Evolutionary conservation across 106 monocot species (phyloP).

Genomic region (Acanthochlamys bracteata): DNA sequence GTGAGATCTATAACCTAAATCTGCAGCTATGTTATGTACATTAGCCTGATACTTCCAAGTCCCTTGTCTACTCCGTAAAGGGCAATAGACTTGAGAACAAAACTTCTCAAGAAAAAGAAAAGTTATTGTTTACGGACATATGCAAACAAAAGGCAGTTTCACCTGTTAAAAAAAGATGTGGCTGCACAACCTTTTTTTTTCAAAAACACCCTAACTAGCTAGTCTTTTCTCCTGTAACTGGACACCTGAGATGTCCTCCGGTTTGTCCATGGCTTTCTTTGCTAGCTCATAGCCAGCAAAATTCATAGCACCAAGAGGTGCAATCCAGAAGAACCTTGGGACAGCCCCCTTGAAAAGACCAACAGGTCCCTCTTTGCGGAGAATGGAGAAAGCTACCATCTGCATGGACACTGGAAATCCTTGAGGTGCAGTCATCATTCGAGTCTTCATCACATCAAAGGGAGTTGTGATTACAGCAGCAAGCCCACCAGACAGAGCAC

Average conservation of each 20-base stretch:
- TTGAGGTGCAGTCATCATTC: constrained; percentile 90
- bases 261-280: constrained; percentile 89
- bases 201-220: background rate
- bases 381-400: constrained; percentile 78
- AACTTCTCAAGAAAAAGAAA: too few relatives aligned
- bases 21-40: too few relatives aligned
- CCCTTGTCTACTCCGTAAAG: too few relatives aligned
- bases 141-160: too few relatives aligned
- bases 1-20: too few relatives aligned
- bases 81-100: too few relatives aligned
- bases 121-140: too few relatives aligned
- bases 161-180: background rate
- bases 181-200: background rate
- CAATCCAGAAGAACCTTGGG: constrained; percentile 99
- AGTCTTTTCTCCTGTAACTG: constrained; percentile 18
- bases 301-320: constrained; percentile 98
- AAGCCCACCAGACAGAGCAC: constrained; percentile 87
- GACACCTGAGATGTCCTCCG: constrained; percentile 5
- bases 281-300: constrained; percentile 98
- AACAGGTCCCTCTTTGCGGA: constrained; percentile 72
- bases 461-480: constrained; percentile 89
- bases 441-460: constrained; percentile 98
- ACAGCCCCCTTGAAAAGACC: constrained; percentile 97
- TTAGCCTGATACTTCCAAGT: too few relatives aligned
- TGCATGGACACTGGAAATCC: constrained; percentile 74